A percentile compares a stretch with the other conserved stretches of the same genome.
Evolutionary conservation across 768 basidiomycete species (phyloP).

Genomic region (Leccinum imitatum): DNA sequence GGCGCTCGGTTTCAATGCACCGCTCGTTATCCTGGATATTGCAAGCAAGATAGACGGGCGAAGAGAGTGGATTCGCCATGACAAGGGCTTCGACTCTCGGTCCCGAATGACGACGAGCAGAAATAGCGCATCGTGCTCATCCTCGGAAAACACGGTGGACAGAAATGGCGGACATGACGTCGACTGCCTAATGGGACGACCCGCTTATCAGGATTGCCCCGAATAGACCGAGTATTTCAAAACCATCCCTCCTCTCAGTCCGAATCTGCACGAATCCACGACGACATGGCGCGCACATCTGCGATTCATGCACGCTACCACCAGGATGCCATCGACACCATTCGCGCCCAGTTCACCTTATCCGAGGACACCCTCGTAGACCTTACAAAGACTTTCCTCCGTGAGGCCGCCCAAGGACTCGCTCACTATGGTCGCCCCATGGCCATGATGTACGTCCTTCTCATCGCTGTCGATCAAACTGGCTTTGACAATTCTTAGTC

Average conservation of each 20-base stretch:
- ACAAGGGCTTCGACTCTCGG: neutral
- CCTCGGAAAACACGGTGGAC: neutral
- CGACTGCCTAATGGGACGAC: slow-evolving; percentile 10
- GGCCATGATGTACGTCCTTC: slow-evolving; percentile 80
- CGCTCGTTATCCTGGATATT: neutral
- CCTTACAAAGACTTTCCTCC: slow-evolving; percentile 77
- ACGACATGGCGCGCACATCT: slow-evolving; percentile 39
- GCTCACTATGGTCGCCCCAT: slow-evolving; percentile 71
- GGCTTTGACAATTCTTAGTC: slow-evolving; percentile 44
- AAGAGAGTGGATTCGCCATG: neutral
- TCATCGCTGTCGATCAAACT: neutral
- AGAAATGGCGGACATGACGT: neutral
- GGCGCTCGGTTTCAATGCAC: neutral
- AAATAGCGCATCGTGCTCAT: neutral
- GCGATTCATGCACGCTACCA: slow-evolving; percentile 42
- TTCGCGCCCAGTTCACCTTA: slow-evolving; percentile 74
- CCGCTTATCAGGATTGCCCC: neutral
- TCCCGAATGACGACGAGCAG: neutral
- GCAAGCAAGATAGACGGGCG: neutral
- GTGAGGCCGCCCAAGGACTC: slow-evolving; percentile 77
- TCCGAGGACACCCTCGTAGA: slow-evolving; percentile 56
- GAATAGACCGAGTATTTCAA: neutral
- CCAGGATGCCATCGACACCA: slow-evolving; percentile 55
- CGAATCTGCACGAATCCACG: neutral
- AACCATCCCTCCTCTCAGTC: neutral